Evolutionary conservation across 805 yeast genomes (phyloP).

Genomic region (Saturnispora hagleri): DNA sequence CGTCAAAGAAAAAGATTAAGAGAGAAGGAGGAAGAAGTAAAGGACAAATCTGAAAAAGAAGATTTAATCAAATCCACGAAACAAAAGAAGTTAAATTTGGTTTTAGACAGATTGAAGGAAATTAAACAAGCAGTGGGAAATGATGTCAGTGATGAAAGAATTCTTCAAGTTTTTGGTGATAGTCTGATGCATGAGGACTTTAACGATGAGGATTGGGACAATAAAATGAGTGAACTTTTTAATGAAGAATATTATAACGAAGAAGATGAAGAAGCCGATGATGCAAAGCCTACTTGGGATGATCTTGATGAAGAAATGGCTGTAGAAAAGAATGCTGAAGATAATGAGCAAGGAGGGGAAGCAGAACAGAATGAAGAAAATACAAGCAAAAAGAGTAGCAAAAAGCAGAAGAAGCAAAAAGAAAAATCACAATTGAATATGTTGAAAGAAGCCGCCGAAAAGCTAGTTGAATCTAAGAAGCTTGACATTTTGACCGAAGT

Average conservation of each 20-base stretch:
- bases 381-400: constrained; percentile 27
- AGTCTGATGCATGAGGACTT: constrained; percentile 79
- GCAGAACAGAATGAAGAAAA: constrained; percentile 34
- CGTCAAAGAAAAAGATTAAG: constrained; percentile 79
- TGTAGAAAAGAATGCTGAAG: constrained; percentile 12
- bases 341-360: constrained; percentile 29
- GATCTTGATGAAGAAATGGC: constrained; percentile 40
- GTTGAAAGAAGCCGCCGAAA: constrained; percentile 60
- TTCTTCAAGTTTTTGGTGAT: constrained; percentile 61
- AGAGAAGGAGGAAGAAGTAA: constrained; percentile 44
- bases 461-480: constrained; percentile 68
- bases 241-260: constrained; percentile 71
- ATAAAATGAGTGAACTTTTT: constrained; percentile 72
- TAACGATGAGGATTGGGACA: constrained; percentile 87
- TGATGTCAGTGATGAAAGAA: constrained; percentile 48
- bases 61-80: constrained; percentile 62
- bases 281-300: constrained; percentile 54
- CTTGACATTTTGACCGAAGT: constrained; percentile 59
- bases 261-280: constrained; percentile 30
- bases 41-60: constrained; percentile 46
- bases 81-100: constrained; percentile 64
- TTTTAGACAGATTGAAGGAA: constrained; percentile 59
- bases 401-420: constrained; percentile 40
- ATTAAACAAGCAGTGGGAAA: constrained; percentile 63
- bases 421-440: constrained; percentile 55